Percentiles rank a stretch among this genome's conserved stretches.
Conservation (phyloP, 176 grass and related monocot genomes). For the Guadua angustifolia region DNA sequence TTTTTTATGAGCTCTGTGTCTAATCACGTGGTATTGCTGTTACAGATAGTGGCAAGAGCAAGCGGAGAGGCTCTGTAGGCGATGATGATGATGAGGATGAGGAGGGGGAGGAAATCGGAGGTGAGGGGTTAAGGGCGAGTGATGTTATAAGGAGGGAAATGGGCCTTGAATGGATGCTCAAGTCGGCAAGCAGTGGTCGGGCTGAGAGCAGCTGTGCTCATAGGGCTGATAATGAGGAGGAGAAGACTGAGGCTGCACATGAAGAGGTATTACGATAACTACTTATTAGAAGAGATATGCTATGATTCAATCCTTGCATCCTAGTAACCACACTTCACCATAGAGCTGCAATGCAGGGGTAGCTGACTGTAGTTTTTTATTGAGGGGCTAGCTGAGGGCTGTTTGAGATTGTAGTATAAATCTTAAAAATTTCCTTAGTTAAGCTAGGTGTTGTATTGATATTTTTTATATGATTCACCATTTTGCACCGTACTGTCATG, state of each 20-base stretch:
- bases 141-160: constrained; percentile 82
- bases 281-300: background rate
- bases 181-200: constrained; percentile 47
- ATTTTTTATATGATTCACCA: background rate
- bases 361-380: background rate
- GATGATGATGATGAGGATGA: constrained; percentile 37
- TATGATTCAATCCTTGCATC: background rate
- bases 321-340: background rate
- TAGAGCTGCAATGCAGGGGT: constrained; percentile 19
- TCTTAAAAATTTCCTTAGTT: background rate
- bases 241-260: constrained; percentile 27
- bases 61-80: background rate
- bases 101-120: constrained; percentile 36
- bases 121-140: constrained; percentile 42
- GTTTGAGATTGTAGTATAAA: background rate
- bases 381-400: background rate
- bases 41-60: constrained; percentile 43
- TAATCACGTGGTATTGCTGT: background rate
- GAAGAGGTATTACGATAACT: constrained; percentile 63
- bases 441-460: background rate
- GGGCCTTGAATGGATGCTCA: constrained; percentile 97
- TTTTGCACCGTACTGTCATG: background rate
- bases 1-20: background rate
- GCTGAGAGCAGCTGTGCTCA: constrained; percentile 38
- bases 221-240: constrained; percentile 37